Conservation (phyloP, 139 green algal genomes). For the Ulvella scutata region DNA sequence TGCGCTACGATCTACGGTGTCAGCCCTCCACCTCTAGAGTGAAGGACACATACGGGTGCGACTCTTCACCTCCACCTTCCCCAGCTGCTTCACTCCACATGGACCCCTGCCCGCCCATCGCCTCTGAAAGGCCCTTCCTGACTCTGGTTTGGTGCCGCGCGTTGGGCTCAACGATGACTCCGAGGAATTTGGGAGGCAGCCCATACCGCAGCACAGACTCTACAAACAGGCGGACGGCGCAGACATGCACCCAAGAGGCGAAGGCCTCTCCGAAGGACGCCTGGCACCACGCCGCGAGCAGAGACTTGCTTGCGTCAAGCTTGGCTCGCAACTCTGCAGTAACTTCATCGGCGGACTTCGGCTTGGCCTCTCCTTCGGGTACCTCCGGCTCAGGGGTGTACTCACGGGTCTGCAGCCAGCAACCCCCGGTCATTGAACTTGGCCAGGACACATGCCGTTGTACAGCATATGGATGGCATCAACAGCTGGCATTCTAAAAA, state of each 20-base stretch:
- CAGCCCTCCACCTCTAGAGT: conserved; percentile 46
- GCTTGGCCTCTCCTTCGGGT: conserved; percentile 2
- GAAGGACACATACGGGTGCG: conserved; percentile 73
- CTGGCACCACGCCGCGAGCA: conserved; percentile 71
- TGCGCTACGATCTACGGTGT: too few relatives aligned
- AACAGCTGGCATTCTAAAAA: too few relatives aligned
- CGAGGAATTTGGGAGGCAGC: conserved; percentile 73
- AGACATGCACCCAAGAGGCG: conserved; percentile 78
- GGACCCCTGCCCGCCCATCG: not conserved
- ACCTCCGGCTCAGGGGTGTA: not conserved
- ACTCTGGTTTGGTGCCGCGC: conserved; percentile 43
- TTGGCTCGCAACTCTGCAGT: conserved; percentile 37
- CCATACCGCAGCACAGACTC: conserved; percentile 96
- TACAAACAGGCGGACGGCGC: conserved; percentile 82
- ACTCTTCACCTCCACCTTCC: conserved; percentile 28
- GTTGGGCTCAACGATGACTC: conserved; percentile 54
- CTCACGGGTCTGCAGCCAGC: not conserved
- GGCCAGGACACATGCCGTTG: too few relatives aligned
- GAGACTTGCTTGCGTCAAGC: conserved; percentile 36
- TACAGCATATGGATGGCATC: too few relatives aligned
- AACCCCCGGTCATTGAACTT: too few relatives aligned
- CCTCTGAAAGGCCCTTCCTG: conserved; percentile 27
- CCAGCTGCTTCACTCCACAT: conserved; percentile 3
- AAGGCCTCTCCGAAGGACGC: conserved; percentile 88
- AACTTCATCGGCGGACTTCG: conserved; percentile 13